Conservation (phyloP, 331 rosid species). For the Telfairia occidentalis region DNA sequence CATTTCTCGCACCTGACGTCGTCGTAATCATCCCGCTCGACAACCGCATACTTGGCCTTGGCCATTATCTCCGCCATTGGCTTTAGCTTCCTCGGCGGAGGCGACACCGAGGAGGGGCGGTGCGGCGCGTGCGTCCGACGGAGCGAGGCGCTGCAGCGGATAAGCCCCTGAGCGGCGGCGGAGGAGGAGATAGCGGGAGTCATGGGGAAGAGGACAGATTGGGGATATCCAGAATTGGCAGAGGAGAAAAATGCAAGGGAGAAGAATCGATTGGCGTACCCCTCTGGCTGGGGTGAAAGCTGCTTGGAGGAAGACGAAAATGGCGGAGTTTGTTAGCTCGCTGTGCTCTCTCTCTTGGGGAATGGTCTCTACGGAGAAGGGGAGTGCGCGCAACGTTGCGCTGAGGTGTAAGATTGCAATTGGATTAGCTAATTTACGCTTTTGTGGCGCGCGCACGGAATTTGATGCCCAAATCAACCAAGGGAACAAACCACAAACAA, state of each 20-base stretch:
- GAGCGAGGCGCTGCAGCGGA: slow-evolving; percentile 28
- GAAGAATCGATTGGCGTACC: not conserved
- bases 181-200: slow-evolving; percentile 43
- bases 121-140: slow-evolving; percentile 41
- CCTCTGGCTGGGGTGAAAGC: not conserved
- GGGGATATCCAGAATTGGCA: not conserved
- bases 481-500: not conserved
- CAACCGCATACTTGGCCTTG: slow-evolving; percentile 34
- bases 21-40: slow-evolving; percentile 34
- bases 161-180: slow-evolving; percentile 26
- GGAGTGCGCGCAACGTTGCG: not conserved
- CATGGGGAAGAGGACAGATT: slow-evolving; percentile 20
- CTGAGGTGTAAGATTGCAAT: slow-evolving; percentile 23
- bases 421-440: slow-evolving; percentile 17
- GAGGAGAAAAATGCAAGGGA: not conserved
- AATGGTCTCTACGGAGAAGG: slow-evolving; percentile 4
- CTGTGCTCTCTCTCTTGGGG: slow-evolving; percentile 21
- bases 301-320: slow-evolving; percentile 9
- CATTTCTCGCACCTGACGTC: slow-evolving; percentile 48
- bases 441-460: slow-evolving; percentile 5
- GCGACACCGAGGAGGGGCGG: slow-evolving; percentile 12
- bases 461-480: not conserved
- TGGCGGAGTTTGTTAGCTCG: slow-evolving; percentile 12
- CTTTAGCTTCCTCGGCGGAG: slow-evolving; percentile 33
- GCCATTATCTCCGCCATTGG: slow-evolving; percentile 40